Conservation (phyloP, 2,329 filamentous ascomycete genomes). For the Pseudocercospora macadamiae region DNA sequence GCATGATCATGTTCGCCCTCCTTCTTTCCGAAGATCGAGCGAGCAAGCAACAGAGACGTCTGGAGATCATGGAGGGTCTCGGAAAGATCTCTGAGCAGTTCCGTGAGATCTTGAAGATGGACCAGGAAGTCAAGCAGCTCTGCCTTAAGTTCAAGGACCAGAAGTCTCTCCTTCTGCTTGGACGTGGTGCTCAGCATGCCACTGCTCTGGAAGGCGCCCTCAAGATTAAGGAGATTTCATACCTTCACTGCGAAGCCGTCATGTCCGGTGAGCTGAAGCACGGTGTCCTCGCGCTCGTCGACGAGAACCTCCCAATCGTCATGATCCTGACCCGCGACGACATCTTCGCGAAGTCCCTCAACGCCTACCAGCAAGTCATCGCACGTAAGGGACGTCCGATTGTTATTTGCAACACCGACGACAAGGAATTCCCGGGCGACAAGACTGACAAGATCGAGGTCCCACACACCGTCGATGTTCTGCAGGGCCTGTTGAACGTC, state of each 20-base stretch:
- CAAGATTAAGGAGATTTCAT: slow-evolving; percentile 99
- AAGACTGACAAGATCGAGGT: slow-evolving; percentile 98
- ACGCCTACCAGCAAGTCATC: slow-evolving; percentile 99
- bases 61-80: slow-evolving; percentile 96
- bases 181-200: slow-evolving; percentile 93
- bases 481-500: slow-evolving; percentile 97
- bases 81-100: slow-evolving; percentile 87
- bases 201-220: slow-evolving; percentile 93
- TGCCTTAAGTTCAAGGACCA: slow-evolving; percentile 96
- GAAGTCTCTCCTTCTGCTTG: slow-evolving; percentile 90
- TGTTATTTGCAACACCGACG: slow-evolving; percentile 97
- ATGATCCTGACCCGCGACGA: slow-evolving; percentile 98
- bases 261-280: slow-evolving; percentile 99
- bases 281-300: slow-evolving; percentile 93
- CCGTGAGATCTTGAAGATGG: slow-evolving; percentile 85
- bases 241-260: slow-evolving; percentile 98
- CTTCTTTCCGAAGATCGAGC: slow-evolving; percentile 95
- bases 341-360: slow-evolving; percentile 98
- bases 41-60: slow-evolving; percentile 86
- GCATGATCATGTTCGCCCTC: slow-evolving; percentile 99
- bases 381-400: slow-evolving; percentile 95
- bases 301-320: slow-evolving; percentile 98
- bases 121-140: slow-evolving; percentile 91
- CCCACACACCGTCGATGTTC: slow-evolving; percentile 88
- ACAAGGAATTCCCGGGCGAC: slow-evolving; percentile 84